Evolutionary conservation across 106 monocot genomes (phyloP), one percentile per base, ranked within the genome.

Genomic region (Dendrobium chrysotoxum): DNA sequence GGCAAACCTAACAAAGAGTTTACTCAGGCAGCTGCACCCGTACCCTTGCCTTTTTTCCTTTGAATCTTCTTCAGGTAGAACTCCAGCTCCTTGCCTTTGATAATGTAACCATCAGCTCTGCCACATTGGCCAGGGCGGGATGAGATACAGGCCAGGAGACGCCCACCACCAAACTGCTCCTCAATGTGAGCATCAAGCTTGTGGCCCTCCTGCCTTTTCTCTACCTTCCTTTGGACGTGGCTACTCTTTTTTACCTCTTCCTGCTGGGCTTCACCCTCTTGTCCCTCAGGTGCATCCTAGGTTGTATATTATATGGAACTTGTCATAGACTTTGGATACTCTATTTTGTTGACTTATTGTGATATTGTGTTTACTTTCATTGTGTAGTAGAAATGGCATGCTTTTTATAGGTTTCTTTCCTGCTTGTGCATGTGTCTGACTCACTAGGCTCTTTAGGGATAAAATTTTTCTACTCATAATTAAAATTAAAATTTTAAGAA

Each of bases 111-210:
- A 54, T 82, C 82, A 71, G 77, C 68, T 53, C 82, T 64, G 46
- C 82, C 82, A 13, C 82, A 82, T 66, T 89, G 89, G 44, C 89
- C 89, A 70, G 89, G 89, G 53, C 89, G 86, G 28, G 89, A 89
- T 40, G 89, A 81, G 55, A 89, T 86, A 53, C 75, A 75, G 57
- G 89, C 89, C 55, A 86, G 75, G 46, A 89, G 65, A 50, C 89
- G 84, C 7, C 89, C 89, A 67, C 86, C 46, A 16, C 86, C 84
- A 78, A 89, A 89, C 39, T 89, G 89, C 58, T 89, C 89, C 72
- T 89, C 89, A 25, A 89, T 84, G 47, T 89, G 89, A 25, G 89
- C 4, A 41, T 89, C 89, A 28, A 89, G 76, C 28, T 81, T 82
- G 28, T 86, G 86, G 12, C 28, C 77, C 38, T 89, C 31, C 72